Evolutionary conservation across 306 rosid genomes (phyloP).

Genomic region (Mimosa bimucronata): DNA sequence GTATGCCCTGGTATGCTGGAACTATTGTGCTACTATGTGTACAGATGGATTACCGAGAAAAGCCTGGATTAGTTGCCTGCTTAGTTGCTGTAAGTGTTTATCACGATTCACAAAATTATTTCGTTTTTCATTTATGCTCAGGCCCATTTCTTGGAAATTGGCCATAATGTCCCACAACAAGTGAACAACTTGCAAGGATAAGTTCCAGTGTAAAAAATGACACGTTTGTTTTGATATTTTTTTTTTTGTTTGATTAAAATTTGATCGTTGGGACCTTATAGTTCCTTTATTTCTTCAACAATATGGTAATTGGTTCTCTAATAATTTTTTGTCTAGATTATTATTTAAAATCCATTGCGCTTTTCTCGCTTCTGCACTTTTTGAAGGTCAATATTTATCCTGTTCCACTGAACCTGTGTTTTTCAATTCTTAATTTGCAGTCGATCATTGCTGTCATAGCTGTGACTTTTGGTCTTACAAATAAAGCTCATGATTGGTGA

Average conservation of each 20-base stretch:
- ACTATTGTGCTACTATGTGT: constrained; percentile 60
- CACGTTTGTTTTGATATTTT: too few species aligned
- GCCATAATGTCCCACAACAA: too few species aligned
- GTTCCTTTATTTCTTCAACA: too few species aligned
- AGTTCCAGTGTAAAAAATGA: too few species aligned
- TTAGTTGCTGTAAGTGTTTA: constrained; percentile 70
- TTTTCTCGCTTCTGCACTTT: too few species aligned
- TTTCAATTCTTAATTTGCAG: constrained; percentile 49
- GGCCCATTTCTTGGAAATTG: too few species aligned
- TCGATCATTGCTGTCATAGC: constrained; percentile 57
- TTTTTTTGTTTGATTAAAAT: too few species aligned
- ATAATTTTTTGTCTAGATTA: too few species aligned
- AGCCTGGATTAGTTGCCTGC: constrained; percentile 87
- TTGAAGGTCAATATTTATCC: too few species aligned
- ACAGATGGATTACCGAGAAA: constrained; percentile 75
- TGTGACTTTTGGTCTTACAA: constrained; percentile 53
- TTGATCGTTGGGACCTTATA: too few species aligned
- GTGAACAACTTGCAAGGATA: too few species aligned
- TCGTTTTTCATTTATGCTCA: not conserved
- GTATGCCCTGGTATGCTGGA: constrained; percentile 84
- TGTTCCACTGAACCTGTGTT: constrained; percentile 33
- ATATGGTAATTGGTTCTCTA: not conserved
- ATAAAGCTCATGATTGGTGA: constrained; percentile 46
- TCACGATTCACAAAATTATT: not conserved
- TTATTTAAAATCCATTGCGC: too few species aligned